A percentile compares a stretch with the other conserved stretches of the same genome.
Evolutionary conservation across 306 rosid genomes (phyloP).

Genomic region (Ceratonia siliqua): DNA sequence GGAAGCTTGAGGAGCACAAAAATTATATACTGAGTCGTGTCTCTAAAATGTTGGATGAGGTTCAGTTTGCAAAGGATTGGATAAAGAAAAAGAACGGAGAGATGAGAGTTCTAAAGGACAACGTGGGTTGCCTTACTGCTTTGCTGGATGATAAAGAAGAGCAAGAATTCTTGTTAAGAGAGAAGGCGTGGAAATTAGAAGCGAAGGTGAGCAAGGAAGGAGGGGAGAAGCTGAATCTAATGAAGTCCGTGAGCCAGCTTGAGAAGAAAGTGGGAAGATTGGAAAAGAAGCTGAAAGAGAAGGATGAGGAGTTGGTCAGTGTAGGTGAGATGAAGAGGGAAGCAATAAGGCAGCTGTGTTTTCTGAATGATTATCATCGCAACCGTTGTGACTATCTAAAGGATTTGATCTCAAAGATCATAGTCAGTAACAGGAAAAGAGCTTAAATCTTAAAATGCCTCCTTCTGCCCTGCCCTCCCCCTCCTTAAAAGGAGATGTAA

Average conservation of each 20-base stretch:
- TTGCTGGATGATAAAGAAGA: slow-evolving; percentile 55
- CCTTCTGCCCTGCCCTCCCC: background rate
- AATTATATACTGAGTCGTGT: slow-evolving; percentile 29
- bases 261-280: slow-evolving; percentile 55
- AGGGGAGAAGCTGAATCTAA: slow-evolving; percentile 60
- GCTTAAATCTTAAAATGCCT: background rate
- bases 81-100: slow-evolving; percentile 39
- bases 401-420: slow-evolving; percentile 35
- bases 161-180: slow-evolving; percentile 47
- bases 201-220: slow-evolving; percentile 59
- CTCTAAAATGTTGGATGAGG: slow-evolving; percentile 39
- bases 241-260: slow-evolving; percentile 46
- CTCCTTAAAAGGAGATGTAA: no score
- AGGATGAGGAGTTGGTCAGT: slow-evolving; percentile 51
- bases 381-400: slow-evolving; percentile 49
- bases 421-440: slow-evolving; percentile 11
- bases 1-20: slow-evolving; percentile 45
- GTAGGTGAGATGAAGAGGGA: slow-evolving; percentile 74
- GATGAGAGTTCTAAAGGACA: slow-evolving; percentile 35
- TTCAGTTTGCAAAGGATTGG: slow-evolving; percentile 53
- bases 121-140: slow-evolving; percentile 28
- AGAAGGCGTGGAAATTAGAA: slow-evolving; percentile 61
- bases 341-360: slow-evolving; percentile 80
- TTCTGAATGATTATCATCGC: slow-evolving; percentile 66
- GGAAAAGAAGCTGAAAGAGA: slow-evolving; percentile 56